Evolutionary conservation across 1,284 basidiomycete genomes (phyloP), one percentile per base, ranked within the genome.

Genomic region (Rhodotorula sp.): DNA sequence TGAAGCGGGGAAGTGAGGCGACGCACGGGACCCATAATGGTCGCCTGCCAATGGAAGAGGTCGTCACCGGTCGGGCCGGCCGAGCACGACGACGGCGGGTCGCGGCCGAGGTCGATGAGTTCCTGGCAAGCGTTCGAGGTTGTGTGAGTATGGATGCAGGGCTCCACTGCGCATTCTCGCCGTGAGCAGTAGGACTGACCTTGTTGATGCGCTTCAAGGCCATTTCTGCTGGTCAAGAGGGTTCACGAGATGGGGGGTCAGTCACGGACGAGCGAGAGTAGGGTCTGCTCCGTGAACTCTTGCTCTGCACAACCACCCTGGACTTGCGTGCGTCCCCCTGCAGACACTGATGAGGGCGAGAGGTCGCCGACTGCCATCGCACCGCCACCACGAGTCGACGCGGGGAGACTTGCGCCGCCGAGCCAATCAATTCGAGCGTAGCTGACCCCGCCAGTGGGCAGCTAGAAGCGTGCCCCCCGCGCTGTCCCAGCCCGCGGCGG

Each of bases 141-240:
- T 29, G 14, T 45, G 57, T 17, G 55, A n/a, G 44, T 6, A 6
- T 8, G 24, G 45, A 15, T 10, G 24, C 2, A n/a, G 1, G 22
- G 18, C 20, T 56, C 18, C 2, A 18, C 24, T 1, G 20, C 22
- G n/a, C 20, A 20, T 42, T 37, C 37, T 10, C 29, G 51, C 15
- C 5, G 59, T 30, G 29, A 30, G 20, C 18, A n/a, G 30, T 3
- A 37, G 60, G 62, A 79, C 87, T 68, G 74, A 93, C 94, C 37
- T n/a, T 96, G 90, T 94, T 95, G 85, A 97, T 97, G 86, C 94
- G 93, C 87, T 95, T 95, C 79, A 96, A 86, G 80, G 94, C 93
- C 94, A 95, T 96, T 63, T 26, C 53, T 54, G 53, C 48, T 24
- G 53, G 51, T 5, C 1, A 53, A 53, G 8, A 6, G n/a, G 24